These are phyloP conservation scores for Tardiomyces blankii DNA, from an alignment of 1,139 yeast species.

Conservation along the genomic window DNA sequence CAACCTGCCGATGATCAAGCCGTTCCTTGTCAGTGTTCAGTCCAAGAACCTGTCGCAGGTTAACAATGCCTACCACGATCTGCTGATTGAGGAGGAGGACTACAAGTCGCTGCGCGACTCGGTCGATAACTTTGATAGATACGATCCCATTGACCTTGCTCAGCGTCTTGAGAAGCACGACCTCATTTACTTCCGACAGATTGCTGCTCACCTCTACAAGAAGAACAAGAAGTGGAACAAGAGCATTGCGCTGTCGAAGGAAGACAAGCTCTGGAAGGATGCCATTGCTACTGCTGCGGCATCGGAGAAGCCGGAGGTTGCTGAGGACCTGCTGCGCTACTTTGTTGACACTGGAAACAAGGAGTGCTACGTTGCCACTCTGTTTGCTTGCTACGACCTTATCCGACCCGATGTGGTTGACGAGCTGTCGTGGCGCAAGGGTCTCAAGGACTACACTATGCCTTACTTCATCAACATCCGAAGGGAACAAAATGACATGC, in stretches of 20 bases:
- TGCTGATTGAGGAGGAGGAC: conserved; percentile 94
- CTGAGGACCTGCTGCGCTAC: conserved; percentile 80
- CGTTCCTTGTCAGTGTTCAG: conserved; percentile 85
- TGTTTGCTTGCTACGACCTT: conserved; percentile 76
- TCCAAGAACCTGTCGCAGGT: conserved; percentile 85
- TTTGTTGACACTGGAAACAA: conserved; percentile 96
- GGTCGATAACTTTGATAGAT: conserved; percentile 83
- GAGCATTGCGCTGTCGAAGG: conserved; percentile 78
- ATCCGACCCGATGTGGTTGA: conserved; percentile 74
- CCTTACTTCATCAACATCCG: conserved; percentile 79
- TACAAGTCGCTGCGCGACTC: conserved; percentile 79
- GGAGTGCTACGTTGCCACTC: conserved; percentile 86
- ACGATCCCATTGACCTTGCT: conserved; percentile 87
- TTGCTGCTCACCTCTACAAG: conserved; percentile 87
- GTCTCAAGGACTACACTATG: conserved; percentile 69
- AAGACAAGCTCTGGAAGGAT: conserved; percentile 91
- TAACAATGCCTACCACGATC: conserved; percentile 89
- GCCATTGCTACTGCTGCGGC: conserved; percentile 88
- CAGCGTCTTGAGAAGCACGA: conserved; percentile 88
- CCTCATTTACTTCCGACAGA: conserved; percentile 84
- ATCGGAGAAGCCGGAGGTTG: conserved; percentile 68
- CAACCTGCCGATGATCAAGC: conserved; percentile 90
- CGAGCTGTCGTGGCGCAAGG: conserved; percentile 87
- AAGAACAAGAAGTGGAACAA: conserved; percentile 90
- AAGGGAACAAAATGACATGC: conserved; percentile 61